phyloP scores from a whole-genome alignment of 306 rosid species.

The Carpinus fangiana region DNA sequence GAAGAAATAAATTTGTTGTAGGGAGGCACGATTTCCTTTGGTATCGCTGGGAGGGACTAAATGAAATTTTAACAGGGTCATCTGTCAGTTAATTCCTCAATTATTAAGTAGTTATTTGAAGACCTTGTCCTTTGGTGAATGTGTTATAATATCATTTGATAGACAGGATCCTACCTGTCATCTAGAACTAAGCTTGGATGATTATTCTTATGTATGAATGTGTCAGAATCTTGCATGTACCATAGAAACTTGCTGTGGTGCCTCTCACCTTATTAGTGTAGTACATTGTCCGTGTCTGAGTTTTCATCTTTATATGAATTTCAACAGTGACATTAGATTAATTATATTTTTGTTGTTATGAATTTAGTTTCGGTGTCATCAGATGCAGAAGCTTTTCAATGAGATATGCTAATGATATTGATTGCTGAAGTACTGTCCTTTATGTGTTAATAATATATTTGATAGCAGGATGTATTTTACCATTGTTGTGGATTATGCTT shows the following conservation, averaged over 20 bases:
- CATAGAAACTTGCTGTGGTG: neutral
- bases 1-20: neutral
- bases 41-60: neutral
- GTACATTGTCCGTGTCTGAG: neutral
- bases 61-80: neutral
- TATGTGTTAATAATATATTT: slow-evolving; percentile 1
- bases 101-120: neutral
- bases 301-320: neutral
- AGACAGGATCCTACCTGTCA: neutral
- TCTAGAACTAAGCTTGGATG: neutral
- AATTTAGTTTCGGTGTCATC: neutral
- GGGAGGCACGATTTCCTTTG: neutral
- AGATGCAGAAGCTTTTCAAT: neutral
- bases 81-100: neutral
- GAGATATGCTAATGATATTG: neutral
- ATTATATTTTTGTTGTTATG: neutral
- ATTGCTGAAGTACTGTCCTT: neutral
- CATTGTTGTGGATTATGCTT: slow-evolving; percentile 27
- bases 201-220: neutral
- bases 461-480: neutral
- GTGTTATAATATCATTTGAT: neutral
- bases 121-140: neutral
- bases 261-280: neutral
- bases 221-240: neutral
- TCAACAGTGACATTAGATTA: neutral